A percentile compares a stretch with the other conserved stretches of the same genome.
phyloP scores from a whole-genome alignment of 2,329 filamentous ascomycete genomes.

The Neofusicoccum sp. region DNA sequence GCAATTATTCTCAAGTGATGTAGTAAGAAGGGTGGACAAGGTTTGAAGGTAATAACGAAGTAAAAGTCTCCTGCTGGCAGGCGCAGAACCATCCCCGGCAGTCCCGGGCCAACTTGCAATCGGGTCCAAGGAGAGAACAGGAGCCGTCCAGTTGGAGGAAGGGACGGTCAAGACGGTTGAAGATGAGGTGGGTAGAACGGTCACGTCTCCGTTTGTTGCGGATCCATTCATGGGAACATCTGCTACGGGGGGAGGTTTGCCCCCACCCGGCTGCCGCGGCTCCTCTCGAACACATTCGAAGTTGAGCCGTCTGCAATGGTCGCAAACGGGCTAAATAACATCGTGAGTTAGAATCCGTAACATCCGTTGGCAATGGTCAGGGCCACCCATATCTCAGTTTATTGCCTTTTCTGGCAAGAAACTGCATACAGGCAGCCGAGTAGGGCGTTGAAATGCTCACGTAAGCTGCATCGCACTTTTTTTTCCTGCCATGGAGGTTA shows the following conservation, averaged over 20 bases:
- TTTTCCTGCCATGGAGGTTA: constrained; percentile 10
- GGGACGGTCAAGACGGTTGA: constrained; percentile 12
- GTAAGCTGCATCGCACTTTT: constrained; percentile 17
- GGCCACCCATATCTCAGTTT: too few species aligned
- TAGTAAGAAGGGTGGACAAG: constrained; percentile 16
- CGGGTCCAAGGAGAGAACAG: constrained; percentile 14
- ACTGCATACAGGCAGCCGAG: background rate
- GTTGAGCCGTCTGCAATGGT: constrained; percentile 18
- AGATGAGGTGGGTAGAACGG: constrained; percentile 14
- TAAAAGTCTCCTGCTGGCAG: constrained; percentile 7
- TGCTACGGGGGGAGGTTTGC: background rate
- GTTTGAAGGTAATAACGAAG: constrained; percentile 18
- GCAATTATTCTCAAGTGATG: constrained; percentile 17
- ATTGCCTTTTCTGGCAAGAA: too few species aligned
- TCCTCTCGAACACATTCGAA: constrained; percentile 18
- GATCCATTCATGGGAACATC: background rate
- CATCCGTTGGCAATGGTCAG: too few species aligned
- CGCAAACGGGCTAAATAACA: background rate
- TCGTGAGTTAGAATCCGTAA: background rate
- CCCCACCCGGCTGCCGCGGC: constrained; percentile 1
- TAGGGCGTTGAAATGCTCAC: background rate
- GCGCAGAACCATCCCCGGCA: background rate
- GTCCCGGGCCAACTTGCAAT: constrained; percentile 7
- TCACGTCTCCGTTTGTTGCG: background rate
- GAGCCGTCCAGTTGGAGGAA: constrained; percentile 10